Conservation (phyloP, 805 yeast genomes). For the Saturnispora zaruensis region DNA sequence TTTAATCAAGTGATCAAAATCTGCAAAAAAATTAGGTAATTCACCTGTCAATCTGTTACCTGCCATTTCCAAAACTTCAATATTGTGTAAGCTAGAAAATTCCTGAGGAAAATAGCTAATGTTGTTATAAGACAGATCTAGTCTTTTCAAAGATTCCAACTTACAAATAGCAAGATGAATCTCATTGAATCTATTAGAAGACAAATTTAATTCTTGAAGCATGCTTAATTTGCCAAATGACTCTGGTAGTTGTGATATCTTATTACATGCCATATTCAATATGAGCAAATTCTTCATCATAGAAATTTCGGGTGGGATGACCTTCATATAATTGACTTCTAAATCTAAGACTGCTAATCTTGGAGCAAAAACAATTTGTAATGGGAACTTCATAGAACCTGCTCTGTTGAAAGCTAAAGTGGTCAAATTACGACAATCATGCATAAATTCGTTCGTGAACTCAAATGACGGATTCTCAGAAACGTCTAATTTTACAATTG, state of each 20-base stretch:
- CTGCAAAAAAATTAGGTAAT: conserved; percentile 45
- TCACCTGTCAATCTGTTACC: conserved; percentile 55
- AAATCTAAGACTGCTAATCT: conserved; percentile 60
- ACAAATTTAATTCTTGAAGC: conserved; percentile 56
- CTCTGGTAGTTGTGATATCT: conserved; percentile 52
- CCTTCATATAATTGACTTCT: conserved; percentile 68
- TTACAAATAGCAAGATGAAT: conserved; percentile 62
- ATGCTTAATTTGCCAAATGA: conserved; percentile 47
- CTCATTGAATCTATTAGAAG: conserved; percentile 61
- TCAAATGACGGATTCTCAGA: conserved; percentile 81
- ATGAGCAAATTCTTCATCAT: conserved; percentile 45
- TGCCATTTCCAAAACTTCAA: conserved; percentile 64
- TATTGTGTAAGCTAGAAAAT: conserved; percentile 47
- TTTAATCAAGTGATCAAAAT: conserved; percentile 50
- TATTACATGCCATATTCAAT: conserved; percentile 68
- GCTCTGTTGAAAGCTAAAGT: conserved; percentile 62
- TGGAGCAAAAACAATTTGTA: conserved; percentile 60
- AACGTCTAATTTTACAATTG: conserved; percentile 73
- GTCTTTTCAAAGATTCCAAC: conserved; percentile 47
- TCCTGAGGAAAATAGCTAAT: conserved; percentile 53
- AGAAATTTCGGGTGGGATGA: conserved; percentile 49
- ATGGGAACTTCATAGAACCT: conserved; percentile 68
- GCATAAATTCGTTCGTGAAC: conserved; percentile 78
- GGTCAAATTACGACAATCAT: conserved; percentile 61
- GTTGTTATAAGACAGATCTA: conserved; percentile 78